These are phyloP conservation scores for Paramyrothecium sp. DNA, from an alignment of 2,329 filamentous ascomycete species.

Conservation along the genomic window DNA sequence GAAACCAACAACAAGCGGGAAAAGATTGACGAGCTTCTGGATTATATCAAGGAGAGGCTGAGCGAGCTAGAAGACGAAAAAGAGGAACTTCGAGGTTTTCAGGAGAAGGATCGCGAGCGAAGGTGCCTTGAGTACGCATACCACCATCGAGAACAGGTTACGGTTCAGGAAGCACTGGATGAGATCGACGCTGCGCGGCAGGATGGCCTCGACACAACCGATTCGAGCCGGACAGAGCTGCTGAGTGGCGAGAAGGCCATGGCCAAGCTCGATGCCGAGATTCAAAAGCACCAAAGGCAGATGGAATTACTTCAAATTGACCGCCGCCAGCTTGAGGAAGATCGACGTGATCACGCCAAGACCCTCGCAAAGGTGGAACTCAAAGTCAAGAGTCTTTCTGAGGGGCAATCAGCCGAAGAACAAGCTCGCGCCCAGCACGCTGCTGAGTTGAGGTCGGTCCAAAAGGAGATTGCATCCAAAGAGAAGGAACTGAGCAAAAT, in stretches of 20 bases:
- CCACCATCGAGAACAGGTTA: conserved; percentile 83
- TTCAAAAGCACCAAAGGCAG: conserved; percentile 76
- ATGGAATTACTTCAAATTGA: conserved; percentile 84
- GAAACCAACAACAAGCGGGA: conserved; percentile 93
- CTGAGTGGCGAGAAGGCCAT: conserved; percentile 78
- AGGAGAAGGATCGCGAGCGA: conserved; percentile 91
- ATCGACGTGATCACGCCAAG: conserved; percentile 79
- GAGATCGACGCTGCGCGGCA: conserved; percentile 80
- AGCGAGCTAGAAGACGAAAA: conserved; percentile 94
- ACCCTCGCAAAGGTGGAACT: conserved; percentile 82
- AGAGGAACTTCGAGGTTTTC: conserved; percentile 88
- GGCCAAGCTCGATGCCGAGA: conserved; percentile 72
- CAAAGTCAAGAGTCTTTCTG: conserved; percentile 76
- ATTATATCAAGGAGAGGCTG: conserved; percentile 88
- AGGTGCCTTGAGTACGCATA: conserved; percentile 93
- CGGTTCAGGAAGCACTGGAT: conserved; percentile 74
- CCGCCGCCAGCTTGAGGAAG: conserved; percentile 82
- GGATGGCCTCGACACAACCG: conserved; percentile 79
- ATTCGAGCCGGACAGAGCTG: conserved; percentile 75
- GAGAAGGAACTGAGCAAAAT: conserved; percentile 74
- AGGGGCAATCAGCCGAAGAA: conserved; percentile 77
- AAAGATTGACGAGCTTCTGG: conserved; percentile 90
- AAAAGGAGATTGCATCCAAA: conserved; percentile 70
- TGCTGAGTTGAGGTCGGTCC: conserved; percentile 68
- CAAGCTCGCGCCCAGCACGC: conserved; percentile 71